Evolutionary conservation across 148 eudicot species (phyloP), one percentile per base, ranked within the genome.

Genomic region (Hydrangea macrophylla): DNA sequence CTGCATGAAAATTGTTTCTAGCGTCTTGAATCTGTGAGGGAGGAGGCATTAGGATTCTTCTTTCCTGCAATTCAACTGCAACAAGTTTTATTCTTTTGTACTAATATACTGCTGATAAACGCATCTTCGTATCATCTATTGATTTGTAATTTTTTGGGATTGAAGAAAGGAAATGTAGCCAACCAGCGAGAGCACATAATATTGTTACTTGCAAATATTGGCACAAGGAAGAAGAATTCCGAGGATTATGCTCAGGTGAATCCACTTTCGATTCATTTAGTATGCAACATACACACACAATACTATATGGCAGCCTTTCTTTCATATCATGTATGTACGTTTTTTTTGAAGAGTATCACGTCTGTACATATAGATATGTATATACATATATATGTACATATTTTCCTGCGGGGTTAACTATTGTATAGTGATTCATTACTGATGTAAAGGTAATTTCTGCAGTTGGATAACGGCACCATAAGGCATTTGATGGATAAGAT

Each of bases 131-230:
- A 44, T 9, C 31, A 24, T 1, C 51, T 23, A 55, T 30, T 70
- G 54, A 27, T 55, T 5, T 25, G 24, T 42, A 66, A 35, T 65
- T n/a, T 68, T 71, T 73, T 65, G 63, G 50, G 55, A 45, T 30
- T 85, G 81, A 69, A 94, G 99, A 91, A 91, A 85, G 99, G 97
- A 85, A 94, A 94, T 77, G 99, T 88, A 55, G 97, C 91, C 64
- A 94, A 94, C 83, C 99, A 94, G 75, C 78, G 99, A 82, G 99
- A 94, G 82, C 99, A 94, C 81, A 80, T 94, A 70, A 87, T 91
- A 76, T 76, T 94, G 78, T 79, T 94, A 74, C 90, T 94, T 68
- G 99, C 99, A 66, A 94, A 94, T 77, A 89, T 89, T 79, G 97
- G 87, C 79, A 88, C 74, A 62, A 83, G 99, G 62, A 64, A 60